Evolutionary conservation across 1,284 basidiomycete species (phyloP), one percentile per base, ranked within the genome.

Genomic region (Ustilago tritici): DNA sequence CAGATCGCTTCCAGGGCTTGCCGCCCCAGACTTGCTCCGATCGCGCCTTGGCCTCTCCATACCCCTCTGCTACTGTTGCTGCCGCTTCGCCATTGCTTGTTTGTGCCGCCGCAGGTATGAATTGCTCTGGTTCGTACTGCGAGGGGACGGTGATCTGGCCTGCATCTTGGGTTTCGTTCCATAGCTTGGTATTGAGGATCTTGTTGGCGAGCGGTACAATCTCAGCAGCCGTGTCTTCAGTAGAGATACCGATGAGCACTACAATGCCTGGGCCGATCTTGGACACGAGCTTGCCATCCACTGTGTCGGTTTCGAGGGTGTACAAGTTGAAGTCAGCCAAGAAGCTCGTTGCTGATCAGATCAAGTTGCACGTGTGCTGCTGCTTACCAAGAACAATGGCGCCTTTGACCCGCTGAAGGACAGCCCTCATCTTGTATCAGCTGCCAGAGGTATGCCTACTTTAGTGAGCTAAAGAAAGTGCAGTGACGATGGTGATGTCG

Each of bases 371-470:
- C 4, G 32, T 12, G 32, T 60, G 47, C 9, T 28, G 9, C 6
- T 38, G 65, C 82, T 59, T 46, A 82, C 80, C 83, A 47, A 84
- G 79, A 32, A 85, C 83, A 5, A 81, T 79, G 11, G 83, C 83
- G 40, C 82, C 78, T 58, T 80, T 83, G 54, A 85, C 83, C 28
- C 83, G 80, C 65, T 85, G 82, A n/a, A 85, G 65, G 4, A 85
- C 82, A 1, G 82, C 83, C 40, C 82, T 61, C 83, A 85, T 82
- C 15, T 46, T 61, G 38, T 43, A 14, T 53, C 40, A 28, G 23
- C 23, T 28, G 3, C 3, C 23, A 28, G 23, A 28, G 23, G 23
- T 28, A 3, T 28, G 23, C 23, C 23, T 28, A 28, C 23, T 28
- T 28, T 28, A 28, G 3, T 28, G 23, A 28, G 23, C 3, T 28